These are phyloP conservation scores for Cyphellophora europaea DNA, from an alignment of 2,329 filamentous ascomycete species.

Conservation along the genomic window DNA sequence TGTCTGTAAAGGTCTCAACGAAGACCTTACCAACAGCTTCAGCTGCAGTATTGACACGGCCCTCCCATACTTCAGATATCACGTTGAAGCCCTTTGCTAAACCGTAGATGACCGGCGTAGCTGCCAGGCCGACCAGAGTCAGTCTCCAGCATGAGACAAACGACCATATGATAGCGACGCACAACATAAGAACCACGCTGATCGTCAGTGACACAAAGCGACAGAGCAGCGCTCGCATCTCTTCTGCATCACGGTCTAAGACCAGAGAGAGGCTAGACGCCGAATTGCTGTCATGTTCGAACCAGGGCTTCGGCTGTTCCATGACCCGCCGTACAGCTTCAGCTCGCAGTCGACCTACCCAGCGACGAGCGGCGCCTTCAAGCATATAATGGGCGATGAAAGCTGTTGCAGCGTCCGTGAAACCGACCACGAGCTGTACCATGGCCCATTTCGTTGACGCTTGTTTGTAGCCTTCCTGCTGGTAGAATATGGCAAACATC, in stretches of 20 bases:
- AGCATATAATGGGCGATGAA: conserved; percentile 63
- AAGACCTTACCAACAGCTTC: conserved; percentile 54
- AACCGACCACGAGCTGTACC: conserved; percentile 57
- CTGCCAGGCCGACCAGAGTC: conserved; percentile 64
- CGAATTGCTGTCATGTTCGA: conserved; percentile 59
- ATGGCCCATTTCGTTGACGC: conserved; percentile 59
- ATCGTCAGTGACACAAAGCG: conserved; percentile 65
- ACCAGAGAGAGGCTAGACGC: conserved; percentile 56
- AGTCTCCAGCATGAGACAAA: conserved; percentile 68
- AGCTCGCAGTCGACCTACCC: conserved; percentile 63
- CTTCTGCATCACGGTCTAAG: conserved; percentile 74
- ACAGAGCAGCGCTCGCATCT: conserved; percentile 74
- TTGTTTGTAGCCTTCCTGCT: conserved; percentile 37
- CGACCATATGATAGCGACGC: conserved; percentile 65
- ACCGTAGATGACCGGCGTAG: conserved; percentile 56
- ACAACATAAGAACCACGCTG: conserved; percentile 57
- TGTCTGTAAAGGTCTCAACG: conserved; percentile 67
- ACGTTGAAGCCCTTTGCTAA: conserved; percentile 57
- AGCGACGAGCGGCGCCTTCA: conserved; percentile 62
- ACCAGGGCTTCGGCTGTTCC: conserved; percentile 69
- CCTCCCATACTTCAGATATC: conserved; percentile 64
- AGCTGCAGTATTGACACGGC: conserved; percentile 53
- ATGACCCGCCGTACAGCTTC: conserved; percentile 62
- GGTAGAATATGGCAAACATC: conserved; percentile 62
- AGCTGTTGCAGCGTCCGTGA: conserved; percentile 55